These are phyloP conservation scores for Beta macrorhiza DNA, from an alignment of 179 eudicot species.

Conservation along the genomic window DNA sequence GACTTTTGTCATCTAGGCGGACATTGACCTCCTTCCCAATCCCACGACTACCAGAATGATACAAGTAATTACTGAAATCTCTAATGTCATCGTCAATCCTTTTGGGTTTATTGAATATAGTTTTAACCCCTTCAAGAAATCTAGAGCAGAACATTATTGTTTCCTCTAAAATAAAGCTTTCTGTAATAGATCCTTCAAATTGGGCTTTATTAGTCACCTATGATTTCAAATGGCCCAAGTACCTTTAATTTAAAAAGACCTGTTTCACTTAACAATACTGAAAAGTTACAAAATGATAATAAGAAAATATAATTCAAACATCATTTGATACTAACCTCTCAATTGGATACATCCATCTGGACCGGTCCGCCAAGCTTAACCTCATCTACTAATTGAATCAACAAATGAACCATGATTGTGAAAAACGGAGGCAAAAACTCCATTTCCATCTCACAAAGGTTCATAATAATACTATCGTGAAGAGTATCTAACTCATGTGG, in stretches of 20 bases:
- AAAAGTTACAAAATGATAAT: no score
- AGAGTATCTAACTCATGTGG: no score
- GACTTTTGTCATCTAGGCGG: conserved; percentile 10
- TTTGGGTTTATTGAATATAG: background rate
- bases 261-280: background rate
- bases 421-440: conserved; percentile 2
- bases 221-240: conserved; percentile 22
- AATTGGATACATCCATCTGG: conserved; percentile 22
- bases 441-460: conserved; percentile 15
- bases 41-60: background rate
- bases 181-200: conserved; percentile 11
- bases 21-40: background rate
- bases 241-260: conserved; percentile 2
- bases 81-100: background rate
- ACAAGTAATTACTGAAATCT: background rate
- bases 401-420: background rate
- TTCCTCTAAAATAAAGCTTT: conserved; percentile 17
- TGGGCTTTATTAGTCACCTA: conserved; percentile 25
- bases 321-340: background rate
- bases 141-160: conserved; percentile 13
- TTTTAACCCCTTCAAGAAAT: conserved; percentile 3
- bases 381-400: background rate
- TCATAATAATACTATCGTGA: background rate
- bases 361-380: conserved; percentile 4
- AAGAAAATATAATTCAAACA: background rate